phyloP scores from a whole-genome alignment of 106 monocot genomes.

The Amphibolis antarctica region DNA sequence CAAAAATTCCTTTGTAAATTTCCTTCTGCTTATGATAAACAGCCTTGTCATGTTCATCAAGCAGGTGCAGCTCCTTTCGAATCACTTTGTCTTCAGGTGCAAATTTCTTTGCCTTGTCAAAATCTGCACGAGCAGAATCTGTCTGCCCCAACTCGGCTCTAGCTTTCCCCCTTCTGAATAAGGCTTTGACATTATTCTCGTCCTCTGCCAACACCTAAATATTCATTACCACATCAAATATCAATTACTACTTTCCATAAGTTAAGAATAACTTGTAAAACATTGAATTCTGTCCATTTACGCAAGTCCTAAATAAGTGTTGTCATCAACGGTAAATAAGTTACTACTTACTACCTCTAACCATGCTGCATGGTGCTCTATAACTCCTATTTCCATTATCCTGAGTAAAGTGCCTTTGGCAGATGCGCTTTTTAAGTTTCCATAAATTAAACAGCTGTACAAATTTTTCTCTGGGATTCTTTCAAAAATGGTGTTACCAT shows the following conservation, averaged over 20 bases:
- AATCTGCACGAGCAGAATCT: slow-evolving; percentile 77
- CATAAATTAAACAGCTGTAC: too few species aligned
- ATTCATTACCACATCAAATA: neutral
- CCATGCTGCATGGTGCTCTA: too few species aligned
- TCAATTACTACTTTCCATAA: neutral
- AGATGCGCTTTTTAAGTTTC: too few species aligned
- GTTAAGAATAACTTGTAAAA: too few species aligned
- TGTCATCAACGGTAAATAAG: too few species aligned
- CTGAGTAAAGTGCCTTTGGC: too few species aligned
- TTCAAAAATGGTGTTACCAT: too few species aligned
- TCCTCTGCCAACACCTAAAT: slow-evolving; percentile 72
- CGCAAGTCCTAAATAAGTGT: too few species aligned
- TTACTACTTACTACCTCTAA: too few species aligned
- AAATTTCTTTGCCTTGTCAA: slow-evolving; percentile 56
- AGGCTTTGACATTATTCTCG: slow-evolving; percentile 78
- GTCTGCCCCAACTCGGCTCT: slow-evolving; percentile 81
- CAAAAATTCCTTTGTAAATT: slow-evolving; percentile 93
- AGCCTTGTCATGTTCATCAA: slow-evolving; percentile 77
- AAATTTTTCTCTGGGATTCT: too few species aligned
- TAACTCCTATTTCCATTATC: too few species aligned
- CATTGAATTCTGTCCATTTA: too few species aligned
- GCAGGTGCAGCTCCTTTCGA: slow-evolving; percentile 39
- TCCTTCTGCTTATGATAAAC: slow-evolving; percentile 93
- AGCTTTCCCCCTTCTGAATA: slow-evolving; percentile 90
- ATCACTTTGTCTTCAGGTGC: slow-evolving; percentile 70